A percentile compares a stretch with the other conserved stretches of the same genome.
Conservation (phyloP, 345 rosid species). For the Lumnitzera racemosa region DNA sequence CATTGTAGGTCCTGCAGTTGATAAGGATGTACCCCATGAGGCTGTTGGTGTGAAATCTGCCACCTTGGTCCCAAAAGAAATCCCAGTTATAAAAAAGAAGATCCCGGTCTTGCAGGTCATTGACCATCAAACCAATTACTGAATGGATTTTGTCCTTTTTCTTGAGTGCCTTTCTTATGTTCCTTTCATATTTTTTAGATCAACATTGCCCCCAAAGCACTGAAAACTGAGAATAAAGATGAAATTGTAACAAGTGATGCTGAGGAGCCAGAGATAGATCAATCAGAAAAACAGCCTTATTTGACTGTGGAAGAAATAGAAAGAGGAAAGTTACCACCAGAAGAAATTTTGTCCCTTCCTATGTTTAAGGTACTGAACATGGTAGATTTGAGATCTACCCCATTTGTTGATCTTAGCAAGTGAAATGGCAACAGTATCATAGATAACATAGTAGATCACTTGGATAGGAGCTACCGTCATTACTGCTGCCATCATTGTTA, state of each 20-base stretch:
- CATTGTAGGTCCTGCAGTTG: constrained; percentile 73
- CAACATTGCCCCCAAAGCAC: constrained; percentile 58
- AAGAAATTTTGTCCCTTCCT: constrained; percentile 84
- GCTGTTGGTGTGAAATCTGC: constrained; percentile 82
- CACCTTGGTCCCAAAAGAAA: constrained; percentile 78
- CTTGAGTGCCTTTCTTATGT: constrained; percentile 9
- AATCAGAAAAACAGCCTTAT: constrained; percentile 30
- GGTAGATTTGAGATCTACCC: not conserved
- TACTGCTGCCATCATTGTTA: not conserved
- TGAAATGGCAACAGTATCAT: too few species aligned
- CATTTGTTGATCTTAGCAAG: too few species aligned
- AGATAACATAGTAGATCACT: too few species aligned
- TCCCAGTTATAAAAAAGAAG: constrained; percentile 72
- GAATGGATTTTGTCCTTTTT: constrained; percentile 1
- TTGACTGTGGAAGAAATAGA: constrained; percentile 57
- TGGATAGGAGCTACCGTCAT: not conserved
- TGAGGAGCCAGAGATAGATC: constrained; percentile 36
- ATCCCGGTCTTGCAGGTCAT: constrained; percentile 75
- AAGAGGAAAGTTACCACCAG: constrained; percentile 70
- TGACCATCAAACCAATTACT: constrained; percentile 7
- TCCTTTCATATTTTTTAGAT: constrained; percentile 37
- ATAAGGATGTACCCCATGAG: constrained; percentile 70
- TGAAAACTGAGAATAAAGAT: constrained; percentile 44
- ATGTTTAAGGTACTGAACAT: constrained; percentile 63
- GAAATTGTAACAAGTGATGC: constrained; percentile 25